A percentile compares a stretch with the other conserved stretches of the same genome.
phyloP scores from a whole-genome alignment of 2,329 filamentous ascomycete species.

The Ascomycota sp. region DNA sequence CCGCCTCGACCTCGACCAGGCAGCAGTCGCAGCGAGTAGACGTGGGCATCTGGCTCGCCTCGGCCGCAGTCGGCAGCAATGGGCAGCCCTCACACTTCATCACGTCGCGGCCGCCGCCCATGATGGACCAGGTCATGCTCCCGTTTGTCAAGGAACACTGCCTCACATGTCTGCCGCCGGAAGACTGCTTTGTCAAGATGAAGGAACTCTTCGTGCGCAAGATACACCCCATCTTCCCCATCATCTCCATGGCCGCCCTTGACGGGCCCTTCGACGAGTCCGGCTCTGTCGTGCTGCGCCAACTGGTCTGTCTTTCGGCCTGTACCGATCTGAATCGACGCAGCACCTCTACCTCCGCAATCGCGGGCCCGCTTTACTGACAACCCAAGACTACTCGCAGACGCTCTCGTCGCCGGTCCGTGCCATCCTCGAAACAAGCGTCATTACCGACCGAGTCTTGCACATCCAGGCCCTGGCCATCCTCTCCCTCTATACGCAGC shows the following conservation, averaged over 20 bases:
- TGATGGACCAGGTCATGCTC: slow-evolving; percentile 19
- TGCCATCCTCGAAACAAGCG: slow-evolving; percentile 28
- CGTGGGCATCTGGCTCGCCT: slow-evolving; percentile 33
- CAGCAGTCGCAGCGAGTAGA: slow-evolving; percentile 26
- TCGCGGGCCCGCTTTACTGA: slow-evolving; percentile 16
- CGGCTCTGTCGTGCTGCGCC: slow-evolving; percentile 23
- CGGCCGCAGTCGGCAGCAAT: slow-evolving; percentile 6
- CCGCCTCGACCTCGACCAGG: slow-evolving; percentile 13
- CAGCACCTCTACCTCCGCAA: slow-evolving; percentile 23
- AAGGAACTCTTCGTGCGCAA: slow-evolving; percentile 27
- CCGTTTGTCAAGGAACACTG: slow-evolving; percentile 25
- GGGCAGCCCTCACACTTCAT: slow-evolving; percentile 16
- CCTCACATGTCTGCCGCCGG: slow-evolving; percentile 25
- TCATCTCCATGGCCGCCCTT: slow-evolving; percentile 20
- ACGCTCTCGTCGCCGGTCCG: slow-evolving; percentile 26
- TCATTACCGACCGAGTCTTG: slow-evolving; percentile 32
- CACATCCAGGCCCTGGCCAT: slow-evolving; percentile 33
- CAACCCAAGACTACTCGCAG: slow-evolving; percentile 26
- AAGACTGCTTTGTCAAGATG: slow-evolving; percentile 23
- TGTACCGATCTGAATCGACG: slow-evolving; percentile 26
- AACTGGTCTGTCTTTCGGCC: slow-evolving; percentile 34
- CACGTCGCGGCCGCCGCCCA: slow-evolving; percentile 15
- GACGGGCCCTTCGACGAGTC: slow-evolving; percentile 12
- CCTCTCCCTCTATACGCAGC: slow-evolving; percentile 38
- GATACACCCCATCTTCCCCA: slow-evolving; percentile 33